Percentiles rank a stretch among this genome's conserved stretches.
These are phyloP conservation scores for Metschnikowia shivogae DNA, from an alignment of 805 yeast species.

Conservation along the genomic window DNA sequence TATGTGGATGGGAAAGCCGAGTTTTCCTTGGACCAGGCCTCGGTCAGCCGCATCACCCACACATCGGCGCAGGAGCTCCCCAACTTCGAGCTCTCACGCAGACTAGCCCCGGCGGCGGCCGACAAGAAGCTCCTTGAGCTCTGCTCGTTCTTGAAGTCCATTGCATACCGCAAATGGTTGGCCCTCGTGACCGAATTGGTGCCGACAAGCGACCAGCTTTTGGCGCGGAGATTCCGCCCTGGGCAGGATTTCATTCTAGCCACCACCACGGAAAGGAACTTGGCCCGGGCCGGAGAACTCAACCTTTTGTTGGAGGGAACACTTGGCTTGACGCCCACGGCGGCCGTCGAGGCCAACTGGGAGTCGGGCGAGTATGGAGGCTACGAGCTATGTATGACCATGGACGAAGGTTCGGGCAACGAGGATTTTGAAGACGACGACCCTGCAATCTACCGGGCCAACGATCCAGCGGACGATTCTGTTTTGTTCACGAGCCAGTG, in stretches of 20 bases:
- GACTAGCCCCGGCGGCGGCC: constrained; percentile 17
- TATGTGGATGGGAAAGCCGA: constrained; percentile 66
- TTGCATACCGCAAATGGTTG: constrained; percentile 68
- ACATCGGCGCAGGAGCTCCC: constrained; percentile 51
- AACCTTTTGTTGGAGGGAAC: constrained; percentile 70
- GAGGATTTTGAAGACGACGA: constrained; percentile 57
- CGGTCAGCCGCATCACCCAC: constrained; percentile 28
- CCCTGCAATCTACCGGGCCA: constrained; percentile 72
- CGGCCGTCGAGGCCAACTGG: constrained; percentile 61
- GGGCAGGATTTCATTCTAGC: constrained; percentile 94
- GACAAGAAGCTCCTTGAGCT: constrained; percentile 48
- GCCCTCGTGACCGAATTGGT: constrained; percentile 55
- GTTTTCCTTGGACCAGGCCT: constrained; percentile 29
- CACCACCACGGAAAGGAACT: constrained; percentile 48
- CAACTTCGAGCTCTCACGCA: constrained; percentile 44
- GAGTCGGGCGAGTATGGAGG: constrained; percentile 90
- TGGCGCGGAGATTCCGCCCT: constrained; percentile 87
- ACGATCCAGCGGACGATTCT: constrained; percentile 60
- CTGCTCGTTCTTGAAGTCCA: constrained; percentile 54
- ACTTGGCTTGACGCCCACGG: constrained; percentile 70
- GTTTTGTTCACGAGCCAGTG: constrained; percentile 80
- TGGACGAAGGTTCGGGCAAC: constrained; percentile 44
- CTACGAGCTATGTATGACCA: constrained; percentile 85
- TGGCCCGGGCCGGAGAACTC: constrained; percentile 34
- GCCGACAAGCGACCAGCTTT: constrained; percentile 60